Base-by-base conservation (phyloP, 768 basidiomycete genomes). In the Strobilomyces dryophilus region DNA sequence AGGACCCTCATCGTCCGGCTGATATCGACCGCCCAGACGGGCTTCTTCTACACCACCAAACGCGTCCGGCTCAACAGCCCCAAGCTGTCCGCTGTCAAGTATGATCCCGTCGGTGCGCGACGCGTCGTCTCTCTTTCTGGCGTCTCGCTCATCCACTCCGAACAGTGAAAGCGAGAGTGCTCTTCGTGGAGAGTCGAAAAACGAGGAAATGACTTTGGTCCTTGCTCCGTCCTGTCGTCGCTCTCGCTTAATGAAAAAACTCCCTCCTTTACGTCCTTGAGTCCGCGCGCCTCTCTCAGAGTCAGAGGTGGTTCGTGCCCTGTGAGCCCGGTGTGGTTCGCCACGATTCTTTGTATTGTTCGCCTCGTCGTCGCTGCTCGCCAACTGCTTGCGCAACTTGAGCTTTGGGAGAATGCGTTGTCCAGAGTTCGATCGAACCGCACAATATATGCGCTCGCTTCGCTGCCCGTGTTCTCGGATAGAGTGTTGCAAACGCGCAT, bases 11-110 rank as follows among this genome's bases (percentile, higher is more conserved):
- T 95, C 51, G 84, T 95, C 48, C 88, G 91, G 45, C 78, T 95
- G 60, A 84, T 95, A 54, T 95, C 93, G 14, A 92, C 92, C 0
- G 93, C 93, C 1, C 86, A 91, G 70, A 95, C 92, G 1, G 92
- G 93, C 11, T 92, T 80, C 74, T 94, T 94, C 70, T 95, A 95
- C 72, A 91, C 90, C 20, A 88, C 88, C 3, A 80, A 85, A 56
- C 80, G 93, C 20, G 72, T 85, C 39, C 79, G 93, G 11, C 69
- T 61, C 47, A 64, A 79, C 63, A 87, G 84, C 2, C 83, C 89
- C n/a, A 87, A 80, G 69, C 72, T 95, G 46, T 84, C 89, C 8
- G 85, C 89, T n/a, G 87, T 95, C 61, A 95, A 95, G 70, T 95
- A 94, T 67, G 93, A 95, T 64, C 91, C 92, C 1, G 73, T 75